phyloP scores from a whole-genome alignment of 2,329 filamentous ascomycete species.

The Cadophora sp. region DNA sequence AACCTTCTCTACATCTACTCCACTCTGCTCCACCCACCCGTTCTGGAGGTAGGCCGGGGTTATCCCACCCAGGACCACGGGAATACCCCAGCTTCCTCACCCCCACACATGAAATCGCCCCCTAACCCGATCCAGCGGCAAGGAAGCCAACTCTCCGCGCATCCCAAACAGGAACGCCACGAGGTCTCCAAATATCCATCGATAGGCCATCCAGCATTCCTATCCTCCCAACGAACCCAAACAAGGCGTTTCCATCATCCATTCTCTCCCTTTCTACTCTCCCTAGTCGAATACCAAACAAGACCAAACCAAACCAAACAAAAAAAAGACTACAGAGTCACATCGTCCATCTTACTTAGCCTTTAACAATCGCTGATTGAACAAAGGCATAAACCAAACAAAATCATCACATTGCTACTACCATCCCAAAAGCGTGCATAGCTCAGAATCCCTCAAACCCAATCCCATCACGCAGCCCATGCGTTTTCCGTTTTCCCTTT shows the following conservation, averaged over 20 bases:
- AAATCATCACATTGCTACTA: background rate
- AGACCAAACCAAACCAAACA: background rate
- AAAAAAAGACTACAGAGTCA: background rate
- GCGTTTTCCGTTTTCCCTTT: background rate
- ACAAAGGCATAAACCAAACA: too few relatives aligned
- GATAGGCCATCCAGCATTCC: background rate
- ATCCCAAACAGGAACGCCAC: conserved; percentile 5
- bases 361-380: too few relatives aligned
- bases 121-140: background rate
- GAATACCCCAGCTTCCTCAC: conserved; percentile 1
- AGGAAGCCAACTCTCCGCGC: background rate
- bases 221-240: background rate
- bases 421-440: background rate
- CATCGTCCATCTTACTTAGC: background rate
- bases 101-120: background rate
- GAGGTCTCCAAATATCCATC: background rate
- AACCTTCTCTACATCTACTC: background rate
- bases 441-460: conserved; percentile 8
- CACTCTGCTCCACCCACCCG: background rate
- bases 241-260: background rate
- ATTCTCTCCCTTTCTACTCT: background rate
- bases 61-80: conserved; percentile 1
- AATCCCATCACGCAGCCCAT: conserved; percentile 2
- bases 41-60: background rate
- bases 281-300: background rate